Conservation (phyloP, 2,329 filamentous ascomycete species). For the Epicoccum sorghinum region DNA sequence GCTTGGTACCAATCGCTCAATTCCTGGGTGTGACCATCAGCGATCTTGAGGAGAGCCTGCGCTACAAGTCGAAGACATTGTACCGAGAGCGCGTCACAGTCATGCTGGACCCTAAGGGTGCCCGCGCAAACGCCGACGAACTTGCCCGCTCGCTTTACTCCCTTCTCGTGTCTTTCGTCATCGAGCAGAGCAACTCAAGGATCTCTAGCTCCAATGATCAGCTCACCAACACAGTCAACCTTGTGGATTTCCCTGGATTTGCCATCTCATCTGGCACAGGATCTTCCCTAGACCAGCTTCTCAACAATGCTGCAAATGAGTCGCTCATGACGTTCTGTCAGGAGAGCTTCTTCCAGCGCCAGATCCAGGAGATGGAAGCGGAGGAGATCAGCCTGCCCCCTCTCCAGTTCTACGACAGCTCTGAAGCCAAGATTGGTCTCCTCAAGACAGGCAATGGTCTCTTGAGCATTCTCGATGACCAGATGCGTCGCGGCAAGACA, state of each 20-base stretch:
- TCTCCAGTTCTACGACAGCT: constrained; percentile 98
- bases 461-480: constrained; percentile 92
- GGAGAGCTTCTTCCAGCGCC: constrained; percentile 94
- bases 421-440: constrained; percentile 88
- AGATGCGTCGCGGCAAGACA: constrained; percentile 85
- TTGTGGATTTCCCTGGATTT: constrained; percentile 97
- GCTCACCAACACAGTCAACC: constrained; percentile 90
- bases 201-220: constrained; percentile 86
- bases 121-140: constrained; percentile 90
- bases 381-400: constrained; percentile 90
- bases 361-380: constrained; percentile 89
- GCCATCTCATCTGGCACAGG: constrained; percentile 81
- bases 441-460: constrained; percentile 92
- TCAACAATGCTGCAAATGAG: constrained; percentile 94
- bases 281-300: constrained; percentile 86
- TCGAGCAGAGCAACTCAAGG: constrained; percentile 89
- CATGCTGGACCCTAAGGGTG: constrained; percentile 92
- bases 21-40: constrained; percentile 85
- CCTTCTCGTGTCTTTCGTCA: constrained; percentile 88
- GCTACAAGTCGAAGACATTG: constrained; percentile 96
- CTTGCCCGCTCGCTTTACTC: constrained; percentile 92
- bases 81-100: constrained; percentile 97
- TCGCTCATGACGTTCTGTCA: constrained; percentile 90
- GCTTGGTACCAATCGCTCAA: constrained; percentile 83
- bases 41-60: constrained; percentile 85